Base-by-base conservation (phyloP, 371 early-diverging fungal genomes). In the Parasitella parasitica region DNA sequence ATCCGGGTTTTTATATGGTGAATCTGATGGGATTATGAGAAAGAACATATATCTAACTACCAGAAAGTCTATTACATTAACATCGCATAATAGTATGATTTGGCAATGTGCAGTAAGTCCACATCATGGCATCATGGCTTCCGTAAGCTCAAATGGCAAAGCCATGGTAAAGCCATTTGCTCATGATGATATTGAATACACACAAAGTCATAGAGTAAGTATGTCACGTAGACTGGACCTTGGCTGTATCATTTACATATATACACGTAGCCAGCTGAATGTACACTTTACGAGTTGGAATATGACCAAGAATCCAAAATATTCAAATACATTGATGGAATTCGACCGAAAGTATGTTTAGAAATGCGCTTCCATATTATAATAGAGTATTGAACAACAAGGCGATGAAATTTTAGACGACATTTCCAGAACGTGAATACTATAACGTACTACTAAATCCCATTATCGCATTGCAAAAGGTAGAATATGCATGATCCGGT, bases 31-130 rank as follows among this genome's bases (percentile, higher is more conserved):
- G 1, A 12, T 49, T 18, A 30, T 48, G 15, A 35, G 50, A 38
- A 38, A 9, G 24, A 56, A 54, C 15, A 11, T 38, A 2, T 16
- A 22, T 11, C 38, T 49, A 0, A 4, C 28, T 28, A 2, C 18
- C 4, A 49, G 27, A 36, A 59, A 50, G 20, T 2, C 38, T 22
- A 11, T 38, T 0, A 26, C 41, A 3, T 18, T 59, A 2, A 55
- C 49, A 6, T 20, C 12, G 20, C 59, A 65, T 55, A 46, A 41
- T 32, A 18, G 59, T 5, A 37, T 36, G 20, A 28, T 65, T 37
- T 65, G 65, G 65, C 24, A 52, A 11, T 48, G 59, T 54, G 28
- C 54, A 8, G 48, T 49, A 6, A 59, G 55, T 39, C 59, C 58
- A 9, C 27, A 38, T 18, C 59, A 65, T 59, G 48, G 53, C 1